phyloP scores from a whole-genome alignment of 2,329 filamentous ascomycete species.

The Stenocarpella maydis region DNA sequence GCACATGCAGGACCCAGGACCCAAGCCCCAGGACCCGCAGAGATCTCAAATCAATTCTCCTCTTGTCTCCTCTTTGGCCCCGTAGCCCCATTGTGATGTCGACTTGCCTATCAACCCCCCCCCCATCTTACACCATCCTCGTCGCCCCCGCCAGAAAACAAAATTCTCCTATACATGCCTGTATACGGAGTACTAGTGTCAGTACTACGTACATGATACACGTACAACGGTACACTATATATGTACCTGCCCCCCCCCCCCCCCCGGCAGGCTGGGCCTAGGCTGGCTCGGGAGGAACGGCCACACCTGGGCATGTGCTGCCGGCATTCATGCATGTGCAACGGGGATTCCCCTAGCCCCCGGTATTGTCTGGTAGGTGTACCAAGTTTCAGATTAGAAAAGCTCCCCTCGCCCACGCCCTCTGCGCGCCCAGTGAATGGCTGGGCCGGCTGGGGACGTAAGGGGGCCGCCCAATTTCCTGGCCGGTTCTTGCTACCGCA shows the following conservation, averaged over 20 bases:
- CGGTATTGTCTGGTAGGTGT: background rate
- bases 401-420: slow-evolving; percentile 14
- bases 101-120: background rate
- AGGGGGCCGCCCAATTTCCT: slow-evolving; percentile 21
- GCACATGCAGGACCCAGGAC: no score
- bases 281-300: slow-evolving; percentile 8
- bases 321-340: slow-evolving; percentile 20
- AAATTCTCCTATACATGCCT: slow-evolving; percentile 4
- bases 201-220: no score
- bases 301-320: slow-evolving; percentile 16
- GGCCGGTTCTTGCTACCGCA: background rate
- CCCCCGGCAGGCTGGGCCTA: background rate
- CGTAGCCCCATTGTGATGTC: background rate
- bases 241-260: background rate
- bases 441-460: slow-evolving; percentile 18
- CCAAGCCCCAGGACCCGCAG: slow-evolving; percentile 8
- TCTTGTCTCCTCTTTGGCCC: background rate
- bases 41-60: slow-evolving; percentile 28
- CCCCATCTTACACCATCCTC: background rate
- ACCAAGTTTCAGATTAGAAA: slow-evolving; percentile 21
- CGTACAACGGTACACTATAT: background rate
- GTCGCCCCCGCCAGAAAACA: background rate
- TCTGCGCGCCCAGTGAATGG: background rate
- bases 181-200: no score
- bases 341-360: slow-evolving; percentile 10